Evolutionary conservation across 2,329 filamentous ascomycete genomes (phyloP), one percentile per base, ranked within the genome.

Genomic region (Phaeosphaeriaceae sp.): DNA sequence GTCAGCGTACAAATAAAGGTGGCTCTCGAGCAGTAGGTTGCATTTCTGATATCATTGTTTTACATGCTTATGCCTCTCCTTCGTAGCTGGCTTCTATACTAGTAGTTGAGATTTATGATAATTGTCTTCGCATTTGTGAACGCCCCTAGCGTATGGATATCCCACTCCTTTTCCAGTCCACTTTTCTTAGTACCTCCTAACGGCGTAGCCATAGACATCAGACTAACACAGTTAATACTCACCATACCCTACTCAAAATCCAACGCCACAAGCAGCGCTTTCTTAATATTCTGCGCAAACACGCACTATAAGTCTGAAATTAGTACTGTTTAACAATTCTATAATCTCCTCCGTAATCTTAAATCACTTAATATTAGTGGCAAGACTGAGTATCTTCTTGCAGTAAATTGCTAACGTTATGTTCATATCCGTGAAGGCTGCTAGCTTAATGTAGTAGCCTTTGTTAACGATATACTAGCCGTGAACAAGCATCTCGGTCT

Each of bases 161-260:
- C 79, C 42, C 76, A 76, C 64, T 83, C 81, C 3, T 79, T 66
- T 2, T 81, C 80, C 13, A 77, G 52, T 0, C 81, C 81, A 48
- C 74, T 78, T 64, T 79, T 72, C 71, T 82, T 83, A 42, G 58
- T 74, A 6, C 81, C 80, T 23, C 80, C 79, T 56, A 83, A 82
- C 0, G 81, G 80, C 3, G 73, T 69, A 4, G 48, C 67, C 33
- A 77, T 58, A 47, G 76, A 75, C 47, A 69, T 65, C 49, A 68
- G 49, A 36, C 64, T 67, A 8, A 68, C 57, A 32, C 65, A 68
- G 37, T 73, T 73, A 29, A 73, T 56, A 17, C 71, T 67, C 2
- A 71, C 65, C 59, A 71, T 73, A 4, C 70, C 68, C 0, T 59
- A 61, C 17, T 73, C 70, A 26, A 73, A 63, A 17, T 72, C 66